Conservation (phyloP, 805 yeast species). For the Monosporozyma aerobia region DNA sequence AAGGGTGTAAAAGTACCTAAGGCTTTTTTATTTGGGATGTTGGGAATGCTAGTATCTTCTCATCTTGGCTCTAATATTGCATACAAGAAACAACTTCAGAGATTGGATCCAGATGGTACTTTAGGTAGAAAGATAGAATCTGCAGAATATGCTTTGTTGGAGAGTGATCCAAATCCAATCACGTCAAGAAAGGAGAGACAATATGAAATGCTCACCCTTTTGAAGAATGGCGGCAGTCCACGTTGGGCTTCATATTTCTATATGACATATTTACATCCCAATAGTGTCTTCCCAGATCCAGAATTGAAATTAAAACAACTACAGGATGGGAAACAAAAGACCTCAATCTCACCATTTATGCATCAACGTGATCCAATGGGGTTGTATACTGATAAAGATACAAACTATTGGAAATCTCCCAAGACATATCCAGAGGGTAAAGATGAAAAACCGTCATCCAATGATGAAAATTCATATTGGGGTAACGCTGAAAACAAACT, state of each 20-base stretch:
- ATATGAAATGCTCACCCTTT: constrained; percentile 27
- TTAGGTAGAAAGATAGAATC: constrained; percentile 15
- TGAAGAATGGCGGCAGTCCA: constrained; percentile 29
- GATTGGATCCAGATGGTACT: constrained; percentile 16
- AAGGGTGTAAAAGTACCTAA: constrained; percentile 34
- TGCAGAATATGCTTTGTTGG: constrained; percentile 9
- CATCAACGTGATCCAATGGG: constrained; percentile 34
- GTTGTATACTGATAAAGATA: constrained; percentile 17
- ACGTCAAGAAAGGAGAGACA: constrained; percentile 20
- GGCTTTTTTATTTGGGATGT: constrained; percentile 36
- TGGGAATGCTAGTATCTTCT: constrained; percentile 31
- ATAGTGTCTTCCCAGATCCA: constrained; percentile 49
- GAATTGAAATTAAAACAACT: constrained; percentile 29
- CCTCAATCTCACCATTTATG: constrained; percentile 15
- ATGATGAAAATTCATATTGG: neutral
- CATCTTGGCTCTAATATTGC: constrained; percentile 26
- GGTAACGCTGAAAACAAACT: neutral
- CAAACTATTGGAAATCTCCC: neutral
- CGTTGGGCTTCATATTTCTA: constrained; percentile 47
- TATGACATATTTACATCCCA: constrained; percentile 42
- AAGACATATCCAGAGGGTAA: constrained; percentile 10
- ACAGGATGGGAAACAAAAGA: constrained; percentile 8
- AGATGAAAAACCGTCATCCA: constrained; percentile 4
- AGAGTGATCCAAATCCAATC: neutral
- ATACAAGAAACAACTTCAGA: constrained; percentile 27